phyloP scores from a whole-genome alignment of 306 rosid species.

The Quercus alba region DNA sequence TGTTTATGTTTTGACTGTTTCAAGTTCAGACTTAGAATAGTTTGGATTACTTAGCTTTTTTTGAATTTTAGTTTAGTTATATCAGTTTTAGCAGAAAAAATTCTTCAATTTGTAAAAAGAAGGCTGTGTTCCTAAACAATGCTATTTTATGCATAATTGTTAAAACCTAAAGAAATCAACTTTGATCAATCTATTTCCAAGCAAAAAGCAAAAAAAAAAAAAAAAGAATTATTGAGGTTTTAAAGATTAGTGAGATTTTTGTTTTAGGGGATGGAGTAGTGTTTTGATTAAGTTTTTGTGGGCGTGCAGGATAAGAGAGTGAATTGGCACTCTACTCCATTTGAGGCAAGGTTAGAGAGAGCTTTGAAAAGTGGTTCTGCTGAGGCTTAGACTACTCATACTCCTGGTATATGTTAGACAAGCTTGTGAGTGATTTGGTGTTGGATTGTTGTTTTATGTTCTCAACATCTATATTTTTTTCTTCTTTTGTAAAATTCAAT shows the following conservation, averaged over 20 bases:
- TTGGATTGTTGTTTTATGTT: conserved; percentile 23
- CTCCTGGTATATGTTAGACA: conserved; percentile 24
- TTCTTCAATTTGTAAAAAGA: too few species aligned
- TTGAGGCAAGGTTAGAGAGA: conserved; percentile 81
- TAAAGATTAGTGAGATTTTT: conserved; percentile 1
- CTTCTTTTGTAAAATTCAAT: conserved; percentile 34
- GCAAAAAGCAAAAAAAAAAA: too few species aligned
- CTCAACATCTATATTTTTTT: conserved; percentile 16
- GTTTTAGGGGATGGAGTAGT: conserved; percentile 25
- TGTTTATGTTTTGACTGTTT: too few species aligned
- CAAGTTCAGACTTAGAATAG: too few species aligned
- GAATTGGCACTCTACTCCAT: conserved; percentile 83
- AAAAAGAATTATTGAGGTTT: too few species aligned
- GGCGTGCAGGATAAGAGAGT: conserved; percentile 77
- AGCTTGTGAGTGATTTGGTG: conserved; percentile 27
- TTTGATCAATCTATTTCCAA: too few species aligned
- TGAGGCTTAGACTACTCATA: conserved; percentile 32
- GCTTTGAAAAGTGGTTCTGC: conserved; percentile 60
- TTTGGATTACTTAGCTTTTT: too few species aligned
- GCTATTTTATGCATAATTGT: too few species aligned
- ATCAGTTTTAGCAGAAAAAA: too few species aligned
- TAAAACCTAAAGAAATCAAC: too few species aligned
- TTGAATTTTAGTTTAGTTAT: too few species aligned
- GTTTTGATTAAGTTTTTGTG: conserved; percentile 44
- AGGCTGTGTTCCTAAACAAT: too few species aligned